Conservation (phyloP, 116 monocot genomes). For the Thalassia testudinum region DNA sequence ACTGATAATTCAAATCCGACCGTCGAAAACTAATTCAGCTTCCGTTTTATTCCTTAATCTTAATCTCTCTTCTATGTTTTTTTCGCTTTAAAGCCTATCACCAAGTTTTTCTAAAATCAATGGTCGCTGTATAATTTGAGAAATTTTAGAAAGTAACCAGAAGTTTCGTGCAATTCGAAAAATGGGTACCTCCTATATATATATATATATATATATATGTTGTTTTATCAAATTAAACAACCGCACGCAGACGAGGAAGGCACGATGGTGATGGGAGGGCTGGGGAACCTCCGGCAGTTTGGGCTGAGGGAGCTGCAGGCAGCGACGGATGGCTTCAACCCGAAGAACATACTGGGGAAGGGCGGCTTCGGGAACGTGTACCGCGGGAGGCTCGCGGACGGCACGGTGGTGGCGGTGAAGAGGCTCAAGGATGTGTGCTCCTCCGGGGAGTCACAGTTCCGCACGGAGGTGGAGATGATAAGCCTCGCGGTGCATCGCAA, state of each 20-base stretch:
- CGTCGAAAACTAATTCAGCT: too few species aligned
- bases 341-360: constrained; percentile 34
- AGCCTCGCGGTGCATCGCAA: constrained; percentile 41
- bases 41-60: too few species aligned
- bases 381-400: constrained; percentile 17
- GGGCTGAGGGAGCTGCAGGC: constrained; percentile 30
- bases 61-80: too few species aligned
- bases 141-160: too few species aligned
- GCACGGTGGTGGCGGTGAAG: constrained; percentile 36
- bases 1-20: too few species aligned
- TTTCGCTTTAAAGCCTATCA: too few species aligned
- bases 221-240: too few species aligned
- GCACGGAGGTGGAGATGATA: constrained; percentile 30
- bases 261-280: constrained; percentile 6
- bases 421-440: constrained; percentile 28
- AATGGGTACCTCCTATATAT: too few species aligned
- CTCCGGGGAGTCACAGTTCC: constrained; percentile 24
- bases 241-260: constrained; percentile 13
- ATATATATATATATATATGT: too few species aligned
- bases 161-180: too few species aligned
- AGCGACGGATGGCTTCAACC: constrained; percentile 35
- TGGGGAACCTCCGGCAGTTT: constrained; percentile 57
- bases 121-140: too few species aligned
- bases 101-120: too few species aligned
- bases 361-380: constrained; percentile 43